Conservation (phyloP, 148 eudicot species). For the Gaultheria prostrata region DNA sequence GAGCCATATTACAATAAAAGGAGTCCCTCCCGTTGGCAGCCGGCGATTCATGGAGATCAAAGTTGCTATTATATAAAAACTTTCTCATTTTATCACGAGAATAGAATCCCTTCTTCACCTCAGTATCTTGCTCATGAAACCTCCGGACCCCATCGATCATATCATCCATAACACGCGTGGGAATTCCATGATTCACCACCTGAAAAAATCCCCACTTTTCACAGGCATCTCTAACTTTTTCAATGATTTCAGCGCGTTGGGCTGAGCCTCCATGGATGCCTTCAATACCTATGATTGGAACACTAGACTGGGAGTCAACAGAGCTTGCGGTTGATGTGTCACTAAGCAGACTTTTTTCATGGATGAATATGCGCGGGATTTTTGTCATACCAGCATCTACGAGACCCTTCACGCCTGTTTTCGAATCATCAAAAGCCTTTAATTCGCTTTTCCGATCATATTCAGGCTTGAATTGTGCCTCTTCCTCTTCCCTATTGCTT, state of each 20-base stretch:
- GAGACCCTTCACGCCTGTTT: conserved; percentile 38
- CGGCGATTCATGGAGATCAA: conserved; percentile 7
- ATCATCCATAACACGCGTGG: neutral
- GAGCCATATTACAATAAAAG: conserved; percentile 20
- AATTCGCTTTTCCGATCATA: neutral
- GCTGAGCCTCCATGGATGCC: neutral
- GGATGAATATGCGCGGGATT: conserved; percentile 27
- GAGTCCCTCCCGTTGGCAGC: conserved; percentile 26
- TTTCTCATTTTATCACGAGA: neutral
- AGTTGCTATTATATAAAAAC: conserved; percentile 9
- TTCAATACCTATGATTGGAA: conserved; percentile 25
- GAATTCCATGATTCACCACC: conserved; percentile 34
- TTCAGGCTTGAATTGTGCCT: neutral
- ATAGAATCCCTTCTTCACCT: conserved; percentile 17
- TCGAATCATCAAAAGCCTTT: conserved; percentile 34
- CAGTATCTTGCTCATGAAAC: conserved; percentile 16
- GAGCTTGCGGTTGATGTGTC: neutral
- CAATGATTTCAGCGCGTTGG: neutral
- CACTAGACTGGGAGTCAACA: neutral
- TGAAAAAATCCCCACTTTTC: conserved; percentile 38
- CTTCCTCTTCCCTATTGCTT: neutral
- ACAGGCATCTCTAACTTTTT: conserved; percentile 17
- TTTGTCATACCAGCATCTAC: conserved; percentile 25
- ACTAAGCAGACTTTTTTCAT: conserved; percentile 16
- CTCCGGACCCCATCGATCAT: conserved; percentile 16